Conservation (phyloP, 2,329 filamentous ascomycete genomes). For the Tothia fuscella region DNA sequence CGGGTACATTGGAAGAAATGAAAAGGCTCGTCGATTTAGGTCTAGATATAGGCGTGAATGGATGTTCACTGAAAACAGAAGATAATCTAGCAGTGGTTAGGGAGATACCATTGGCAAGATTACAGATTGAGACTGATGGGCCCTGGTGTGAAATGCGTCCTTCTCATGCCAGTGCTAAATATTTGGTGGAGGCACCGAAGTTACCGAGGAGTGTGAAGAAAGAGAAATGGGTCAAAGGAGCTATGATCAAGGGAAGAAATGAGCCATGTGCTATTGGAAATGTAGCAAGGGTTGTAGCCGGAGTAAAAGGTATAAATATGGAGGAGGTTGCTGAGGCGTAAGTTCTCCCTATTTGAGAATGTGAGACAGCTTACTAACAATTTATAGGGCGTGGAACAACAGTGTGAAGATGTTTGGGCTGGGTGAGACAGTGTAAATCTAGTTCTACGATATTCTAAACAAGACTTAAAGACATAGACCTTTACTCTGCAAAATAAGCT, state of each 20-base stretch:
- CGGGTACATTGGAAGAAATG: constrained; percentile 80
- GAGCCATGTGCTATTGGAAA: constrained; percentile 79
- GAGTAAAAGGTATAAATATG: constrained; percentile 66
- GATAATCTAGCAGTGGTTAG: constrained; percentile 82
- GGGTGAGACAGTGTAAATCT: constrained; percentile 28
- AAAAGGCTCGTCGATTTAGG: constrained; percentile 64
- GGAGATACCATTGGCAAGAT: constrained; percentile 60
- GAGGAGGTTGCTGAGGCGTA: constrained; percentile 74
- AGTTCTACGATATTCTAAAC: no score
- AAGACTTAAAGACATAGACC: no score
- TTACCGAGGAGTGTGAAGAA: constrained; percentile 84
- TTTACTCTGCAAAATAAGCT: no score
- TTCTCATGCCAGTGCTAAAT: constrained; percentile 73
- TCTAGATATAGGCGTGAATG: constrained; percentile 88
- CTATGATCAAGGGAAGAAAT: constrained; percentile 89
- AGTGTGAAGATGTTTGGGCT: constrained; percentile 69
- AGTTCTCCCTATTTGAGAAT: constrained; percentile 21
- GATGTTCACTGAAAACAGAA: constrained; percentile 87
- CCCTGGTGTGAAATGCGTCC: constrained; percentile 94
- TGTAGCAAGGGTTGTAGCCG: constrained; percentile 80
- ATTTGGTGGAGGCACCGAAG: constrained; percentile 54
- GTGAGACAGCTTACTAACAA: constrained; percentile 15
- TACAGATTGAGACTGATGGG: constrained; percentile 95
- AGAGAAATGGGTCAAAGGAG: constrained; percentile 80
- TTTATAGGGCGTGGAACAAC: constrained; percentile 60